A percentile compares a stretch with the other conserved stretches of the same genome.
These are phyloP conservation scores for Lunularia cruciata DNA, from an alignment of 225 moss, liverwort and hornwort species.

Conservation along the genomic window DNA sequence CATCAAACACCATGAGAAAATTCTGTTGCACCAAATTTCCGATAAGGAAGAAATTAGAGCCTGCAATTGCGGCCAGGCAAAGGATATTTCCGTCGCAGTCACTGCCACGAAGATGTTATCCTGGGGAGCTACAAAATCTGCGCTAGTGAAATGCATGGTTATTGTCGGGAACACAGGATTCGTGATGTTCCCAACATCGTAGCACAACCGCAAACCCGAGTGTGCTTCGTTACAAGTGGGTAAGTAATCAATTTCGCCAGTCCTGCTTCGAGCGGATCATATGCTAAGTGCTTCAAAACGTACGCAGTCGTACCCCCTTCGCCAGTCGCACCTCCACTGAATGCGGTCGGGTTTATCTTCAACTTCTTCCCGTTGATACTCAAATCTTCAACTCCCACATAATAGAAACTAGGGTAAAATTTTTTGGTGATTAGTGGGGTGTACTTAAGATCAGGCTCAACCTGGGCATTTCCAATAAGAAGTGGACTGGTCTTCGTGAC, in stretches of 20 bases:
- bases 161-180: conserved; percentile 24
- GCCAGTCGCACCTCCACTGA: conserved; percentile 4
- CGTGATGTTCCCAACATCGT: neutral
- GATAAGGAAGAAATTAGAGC: conserved; percentile 23
- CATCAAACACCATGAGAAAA: conserved; percentile 20
- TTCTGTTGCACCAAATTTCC: conserved; percentile 45
- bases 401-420: conserved; percentile 32
- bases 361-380: conserved; percentile 22
- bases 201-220: neutral
- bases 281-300: conserved; percentile 42
- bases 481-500: conserved; percentile 27
- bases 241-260: conserved; percentile 20
- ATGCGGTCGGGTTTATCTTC: conserved; percentile 16
- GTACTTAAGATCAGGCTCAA: conserved; percentile 18
- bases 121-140: conserved; percentile 16
- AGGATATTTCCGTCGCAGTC: neutral
- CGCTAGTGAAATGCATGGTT: conserved; percentile 28
- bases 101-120: conserved; percentile 35
- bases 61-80: conserved; percentile 17
- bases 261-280: neutral
- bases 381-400: conserved; percentile 32
- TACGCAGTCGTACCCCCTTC: conserved; percentile 59
- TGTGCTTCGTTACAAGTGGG: neutral
- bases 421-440: conserved; percentile 30
- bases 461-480: conserved; percentile 21